Conservation (phyloP, 164 flowering plant genomes). For the Stephania yunnanensis region DNA sequence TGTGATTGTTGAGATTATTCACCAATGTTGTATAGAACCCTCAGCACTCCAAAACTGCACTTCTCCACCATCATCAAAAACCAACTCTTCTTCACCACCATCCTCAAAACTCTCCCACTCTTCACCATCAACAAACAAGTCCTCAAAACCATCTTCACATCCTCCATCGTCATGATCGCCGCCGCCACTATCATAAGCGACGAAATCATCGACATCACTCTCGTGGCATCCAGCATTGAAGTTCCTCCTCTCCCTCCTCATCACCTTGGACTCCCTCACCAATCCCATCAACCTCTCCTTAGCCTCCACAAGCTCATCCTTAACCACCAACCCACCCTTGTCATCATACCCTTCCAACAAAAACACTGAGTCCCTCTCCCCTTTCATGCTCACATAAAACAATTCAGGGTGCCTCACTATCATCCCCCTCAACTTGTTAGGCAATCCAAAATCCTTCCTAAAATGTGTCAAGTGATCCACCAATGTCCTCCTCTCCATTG, state of each 20-base stretch:
- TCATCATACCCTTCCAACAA: conserved; percentile 79
- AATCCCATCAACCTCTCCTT: conserved; percentile 51
- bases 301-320: conserved; percentile 42
- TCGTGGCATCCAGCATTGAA: not conserved
- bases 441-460: conserved; percentile 74
- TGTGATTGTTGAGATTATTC: not conserved
- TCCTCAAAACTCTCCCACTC: conserved; percentile 37
- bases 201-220: conserved; percentile 13
- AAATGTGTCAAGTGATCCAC: conserved; percentile 87
- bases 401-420: conserved; percentile 88
- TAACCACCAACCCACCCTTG: conserved; percentile 52
- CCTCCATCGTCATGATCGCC: conserved; percentile 22
- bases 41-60: conserved; percentile 48
- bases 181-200: conserved; percentile 6
- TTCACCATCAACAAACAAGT: conserved; percentile 46
- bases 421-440: conserved; percentile 80
- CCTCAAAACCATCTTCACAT: conserved; percentile 46
- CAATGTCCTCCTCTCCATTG: conserved; percentile 75
- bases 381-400: conserved; percentile 87
- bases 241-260: conserved; percentile 55
- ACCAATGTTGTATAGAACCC: conserved; percentile 29
- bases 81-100: conserved; percentile 19
- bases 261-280: conserved; percentile 60
- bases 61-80: conserved; percentile 1
- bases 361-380: conserved; percentile 79